Evolutionary conservation across 495 filamentous ascomycete genomes (phyloP), one percentile per base, ranked within the genome.

Genomic region (Hypoxylon fuscum): DNA sequence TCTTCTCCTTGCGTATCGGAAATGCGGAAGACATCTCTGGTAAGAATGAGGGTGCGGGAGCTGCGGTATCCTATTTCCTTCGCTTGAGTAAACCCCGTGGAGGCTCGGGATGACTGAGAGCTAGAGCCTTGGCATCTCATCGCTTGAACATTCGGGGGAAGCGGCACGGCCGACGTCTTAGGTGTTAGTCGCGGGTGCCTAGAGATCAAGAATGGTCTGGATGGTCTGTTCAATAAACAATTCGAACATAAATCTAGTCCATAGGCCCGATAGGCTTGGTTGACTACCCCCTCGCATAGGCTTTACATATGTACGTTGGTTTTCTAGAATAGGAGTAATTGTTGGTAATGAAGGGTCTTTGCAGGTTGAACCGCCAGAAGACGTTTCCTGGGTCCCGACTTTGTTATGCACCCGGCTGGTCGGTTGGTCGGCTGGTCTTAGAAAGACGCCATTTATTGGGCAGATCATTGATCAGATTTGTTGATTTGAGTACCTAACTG

Each of bases 391-490:
- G 35, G 1, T 5, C n/a, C 12, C 2, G 35, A 38, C 14, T 38
- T 14, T 25, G 12, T 11, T 12, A 2, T 29, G 42, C 22, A 27
- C 42, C 42, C 21, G 10, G 42, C 12, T 45, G 42, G 2, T 45
- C 42, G 21, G 42, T 8, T 25, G 5, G n/a, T n/a, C n/a, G n/a
- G n/a, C n/a, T n/a, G n/a, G n/a, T n/a, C n/a, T n/a, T n/a, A n/a
- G n/a, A n/a, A n/a, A n/a, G n/a, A n/a, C n/a, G n/a, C n/a, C n/a
- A n/a, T n/a, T 5, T 17, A 6, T 29, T 11, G 11, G 7, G 43
- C 34, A 34, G 27, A 45, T 44, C 1, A 44, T 55, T 55, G 44
- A 45, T 34, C 27, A 20, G 45, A 25, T 17, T 25, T 43, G 43
- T 37, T 49, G 38, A 49, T 14, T 18, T 34, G 44, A n/a, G 15